phyloP scores from a whole-genome alignment of 306 rosid genomes.

The Heteromeles arbutifolia region DNA sequence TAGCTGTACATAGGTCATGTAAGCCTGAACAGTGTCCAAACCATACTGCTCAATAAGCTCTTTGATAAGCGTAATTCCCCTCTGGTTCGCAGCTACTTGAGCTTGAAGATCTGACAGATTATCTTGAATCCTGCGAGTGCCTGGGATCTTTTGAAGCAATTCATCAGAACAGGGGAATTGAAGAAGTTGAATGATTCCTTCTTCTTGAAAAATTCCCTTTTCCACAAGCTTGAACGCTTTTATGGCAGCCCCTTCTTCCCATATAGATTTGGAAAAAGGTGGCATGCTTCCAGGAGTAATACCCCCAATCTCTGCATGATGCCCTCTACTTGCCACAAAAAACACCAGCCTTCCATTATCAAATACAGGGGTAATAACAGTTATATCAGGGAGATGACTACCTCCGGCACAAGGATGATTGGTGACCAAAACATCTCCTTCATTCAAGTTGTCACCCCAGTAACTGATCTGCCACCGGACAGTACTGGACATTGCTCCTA shows the following conservation, averaged over 20 bases:
- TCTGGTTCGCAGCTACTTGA: conserved; percentile 90
- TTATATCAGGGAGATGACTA: conserved; percentile 95
- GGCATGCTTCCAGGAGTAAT: conserved; percentile 98
- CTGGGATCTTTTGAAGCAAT: conserved; percentile 46
- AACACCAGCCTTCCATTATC: conserved; percentile 61
- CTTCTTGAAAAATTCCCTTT: conserved; percentile 76
- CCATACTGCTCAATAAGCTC: conserved; percentile 89
- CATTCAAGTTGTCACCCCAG: conserved; percentile 68
- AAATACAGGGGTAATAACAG: conserved; percentile 86
- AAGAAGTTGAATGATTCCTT: conserved; percentile 63
- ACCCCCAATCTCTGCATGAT: conserved; percentile 92
- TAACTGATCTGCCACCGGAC: conserved; percentile 79
- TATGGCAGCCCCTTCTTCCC: conserved; percentile 91
- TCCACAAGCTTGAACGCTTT: conserved; percentile 92
- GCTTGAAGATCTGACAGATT: conserved; percentile 88
- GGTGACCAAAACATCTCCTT: conserved; percentile 92
- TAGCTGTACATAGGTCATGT: conserved; percentile 81
- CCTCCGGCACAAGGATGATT: conserved; percentile 98
- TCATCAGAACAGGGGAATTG: conserved; percentile 52
- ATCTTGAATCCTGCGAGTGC: conserved; percentile 84
- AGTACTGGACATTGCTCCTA: conserved; percentile 93
- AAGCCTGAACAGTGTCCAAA: conserved; percentile 77
- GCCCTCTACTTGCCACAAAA: conserved; percentile 93
- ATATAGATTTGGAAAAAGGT: conserved; percentile 80
- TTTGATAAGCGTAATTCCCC: conserved; percentile 73